phyloP scores from a whole-genome alignment of 2,329 filamentous ascomycete species.

The Pseudocercospora cruenta region DNA sequence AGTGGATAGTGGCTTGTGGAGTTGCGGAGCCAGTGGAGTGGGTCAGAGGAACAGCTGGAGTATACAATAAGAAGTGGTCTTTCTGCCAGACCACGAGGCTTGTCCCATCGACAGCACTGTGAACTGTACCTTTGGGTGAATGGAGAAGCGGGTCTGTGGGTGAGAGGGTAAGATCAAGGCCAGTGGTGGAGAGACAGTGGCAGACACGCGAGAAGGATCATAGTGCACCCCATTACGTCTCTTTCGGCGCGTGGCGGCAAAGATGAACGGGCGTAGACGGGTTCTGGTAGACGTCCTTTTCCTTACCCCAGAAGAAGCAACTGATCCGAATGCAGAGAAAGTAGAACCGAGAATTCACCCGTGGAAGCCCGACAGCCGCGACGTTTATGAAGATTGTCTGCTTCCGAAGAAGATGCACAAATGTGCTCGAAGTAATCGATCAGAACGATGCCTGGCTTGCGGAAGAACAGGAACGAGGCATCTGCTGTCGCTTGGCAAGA shows the following conservation, averaged over 20 bases:
- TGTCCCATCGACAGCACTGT: neutral
- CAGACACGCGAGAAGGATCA: neutral
- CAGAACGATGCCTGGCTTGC: no score
- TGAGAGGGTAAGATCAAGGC: neutral
- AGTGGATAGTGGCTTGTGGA: slow-evolving; percentile 4
- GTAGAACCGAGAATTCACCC: neutral
- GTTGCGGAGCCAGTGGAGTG: slow-evolving; percentile 9
- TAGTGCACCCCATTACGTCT: neutral
- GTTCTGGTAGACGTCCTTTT: neutral
- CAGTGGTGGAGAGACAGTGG: neutral
- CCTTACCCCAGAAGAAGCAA: neutral
- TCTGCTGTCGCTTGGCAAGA: neutral
- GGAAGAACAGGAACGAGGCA: neutral
- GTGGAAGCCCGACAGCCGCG: neutral
- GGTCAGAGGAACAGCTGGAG: slow-evolving; percentile 7
- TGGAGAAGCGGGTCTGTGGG: neutral
- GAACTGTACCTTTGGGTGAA: neutral
- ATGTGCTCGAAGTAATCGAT: neutral
- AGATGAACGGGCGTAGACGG: slow-evolving; percentile 3
- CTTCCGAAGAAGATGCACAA: neutral
- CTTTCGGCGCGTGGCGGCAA: slow-evolving; percentile 1
- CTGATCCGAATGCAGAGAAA: neutral
- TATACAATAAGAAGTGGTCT: neutral
- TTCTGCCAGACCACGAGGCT: neutral
- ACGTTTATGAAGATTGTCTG: neutral